phyloP scores from a whole-genome alignment of 208 protist genomes.

The Trypanosomatidae sp. region DNA sequence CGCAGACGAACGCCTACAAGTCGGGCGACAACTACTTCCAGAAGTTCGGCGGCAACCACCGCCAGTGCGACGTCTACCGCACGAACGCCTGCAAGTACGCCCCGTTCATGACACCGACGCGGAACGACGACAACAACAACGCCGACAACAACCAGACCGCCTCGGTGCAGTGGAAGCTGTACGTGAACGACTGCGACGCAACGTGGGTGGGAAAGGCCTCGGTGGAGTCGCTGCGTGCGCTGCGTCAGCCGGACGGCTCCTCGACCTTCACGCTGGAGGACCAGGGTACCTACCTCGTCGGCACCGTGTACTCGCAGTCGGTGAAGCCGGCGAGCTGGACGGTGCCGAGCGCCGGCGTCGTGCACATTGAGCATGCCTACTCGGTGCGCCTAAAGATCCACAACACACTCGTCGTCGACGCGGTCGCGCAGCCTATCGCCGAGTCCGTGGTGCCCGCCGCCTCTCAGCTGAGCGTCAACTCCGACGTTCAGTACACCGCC shows the following conservation, averaged over 20 bases:
- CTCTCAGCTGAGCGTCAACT: conserved; percentile 28
- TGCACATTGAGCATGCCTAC: conserved; percentile 43
- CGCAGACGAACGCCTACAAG: conserved; percentile 45
- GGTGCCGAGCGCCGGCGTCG: conserved; percentile 42
- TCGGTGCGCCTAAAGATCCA: conserved; percentile 51
- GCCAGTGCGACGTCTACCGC: conserved; percentile 78
- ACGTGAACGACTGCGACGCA: conserved; percentile 85
- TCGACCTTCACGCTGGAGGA: conserved; percentile 53
- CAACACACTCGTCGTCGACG: conserved; percentile 54
- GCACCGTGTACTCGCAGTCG: conserved; percentile 75
- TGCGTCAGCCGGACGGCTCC: conserved; percentile 58
- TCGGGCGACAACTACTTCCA: conserved; percentile 87
- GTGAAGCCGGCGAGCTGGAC: conserved; percentile 71
- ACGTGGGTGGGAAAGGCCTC: conserved; percentile 81
- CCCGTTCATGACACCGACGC: conserved; percentile 72
- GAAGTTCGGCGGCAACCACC: conserved; percentile 90
- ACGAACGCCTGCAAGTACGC: conserved; percentile 78
- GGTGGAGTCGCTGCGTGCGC: conserved; percentile 58
- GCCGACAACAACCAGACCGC: conserved; percentile 13
- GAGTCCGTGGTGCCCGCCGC: background rate
- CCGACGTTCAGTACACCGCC: conserved; percentile 63
- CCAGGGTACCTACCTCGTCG: conserved; percentile 49
- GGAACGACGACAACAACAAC: conserved; percentile 25
- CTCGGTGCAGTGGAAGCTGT: conserved; percentile 74
- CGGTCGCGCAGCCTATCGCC: conserved; percentile 5